phyloP scores from a whole-genome alignment of 768 basidiomycete species.

The Boletales sp. region DNA sequence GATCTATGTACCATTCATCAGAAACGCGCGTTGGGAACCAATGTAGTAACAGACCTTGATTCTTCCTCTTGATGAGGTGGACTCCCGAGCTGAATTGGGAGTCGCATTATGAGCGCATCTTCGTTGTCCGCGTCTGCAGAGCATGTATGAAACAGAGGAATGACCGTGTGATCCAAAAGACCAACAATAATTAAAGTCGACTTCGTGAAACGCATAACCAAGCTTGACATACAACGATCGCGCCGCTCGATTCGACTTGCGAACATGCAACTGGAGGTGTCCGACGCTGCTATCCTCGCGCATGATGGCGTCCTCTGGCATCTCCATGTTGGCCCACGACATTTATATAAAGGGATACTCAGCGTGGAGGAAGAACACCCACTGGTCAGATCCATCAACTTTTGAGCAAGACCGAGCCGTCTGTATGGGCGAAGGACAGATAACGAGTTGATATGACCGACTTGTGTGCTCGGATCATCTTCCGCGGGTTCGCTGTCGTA shows the following conservation, averaged over 20 bases:
- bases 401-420: slow-evolving; percentile 26
- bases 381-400: slow-evolving; percentile 27
- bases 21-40: not conserved
- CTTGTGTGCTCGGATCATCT: not conserved
- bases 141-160: not conserved
- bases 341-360: not conserved
- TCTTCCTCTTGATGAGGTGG: not conserved
- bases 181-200: slow-evolving; percentile 26
- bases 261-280: slow-evolving; percentile 27
- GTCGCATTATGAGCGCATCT: slow-evolving; percentile 25
- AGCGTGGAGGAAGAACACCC: slow-evolving; percentile 2
- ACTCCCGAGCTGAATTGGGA: slow-evolving; percentile 1
- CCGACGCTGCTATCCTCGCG: slow-evolving; percentile 12
- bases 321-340: slow-evolving; percentile 1
- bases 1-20: not conserved
- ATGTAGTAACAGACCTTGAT: slow-evolving; percentile 10
- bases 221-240: slow-evolving; percentile 21
- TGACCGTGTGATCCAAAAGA: not conserved
- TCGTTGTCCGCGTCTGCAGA: slow-evolving; percentile 24
- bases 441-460: slow-evolving; percentile 30
- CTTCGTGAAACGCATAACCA: slow-evolving; percentile 16
- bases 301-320: slow-evolving; percentile 23
- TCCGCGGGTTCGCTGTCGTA: slow-evolving; percentile 23
- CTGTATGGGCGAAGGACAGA: slow-evolving; percentile 27
- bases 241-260: slow-evolving; percentile 26